Evolutionary conservation across 2,329 filamentous ascomycete species (phyloP).

Genomic region (Trichocomaceae sp.): DNA sequence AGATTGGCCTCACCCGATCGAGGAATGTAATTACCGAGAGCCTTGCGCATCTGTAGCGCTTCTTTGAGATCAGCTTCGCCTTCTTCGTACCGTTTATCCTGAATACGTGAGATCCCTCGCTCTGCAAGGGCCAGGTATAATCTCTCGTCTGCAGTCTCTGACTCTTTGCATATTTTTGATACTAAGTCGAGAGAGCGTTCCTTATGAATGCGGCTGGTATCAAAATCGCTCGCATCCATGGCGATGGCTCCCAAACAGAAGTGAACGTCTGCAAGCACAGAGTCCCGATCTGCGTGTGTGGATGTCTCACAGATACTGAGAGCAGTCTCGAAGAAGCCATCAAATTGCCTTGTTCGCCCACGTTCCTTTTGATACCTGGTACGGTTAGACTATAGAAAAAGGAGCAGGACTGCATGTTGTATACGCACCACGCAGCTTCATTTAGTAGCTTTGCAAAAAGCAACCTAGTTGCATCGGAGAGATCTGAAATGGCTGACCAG

Average conservation of each 20-base stretch:
- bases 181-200: conserved; percentile 18
- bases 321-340: conserved; percentile 21
- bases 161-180: conserved; percentile 15
- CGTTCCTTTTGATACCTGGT: conserved; percentile 21
- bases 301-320: conserved; percentile 18
- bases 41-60: background rate
- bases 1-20: background rate
- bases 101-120: background rate
- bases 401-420: background rate
- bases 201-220: conserved; percentile 18
- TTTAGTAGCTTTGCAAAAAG: conserved; percentile 20
- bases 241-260: conserved; percentile 19
- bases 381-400: conserved; percentile 15
- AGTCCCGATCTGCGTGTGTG: conserved; percentile 17
- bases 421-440: conserved; percentile 22
- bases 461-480: conserved; percentile 13
- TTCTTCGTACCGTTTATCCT: background rate
- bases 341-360: conserved; percentile 19
- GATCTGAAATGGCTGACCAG: conserved; percentile 12
- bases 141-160: too few relatives aligned
- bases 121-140: too few relatives aligned
- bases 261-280: conserved; percentile 19
- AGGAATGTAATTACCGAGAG: background rate
- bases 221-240: conserved; percentile 18
- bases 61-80: background rate